Evolutionary conservation across 352 stramenopile species (phyloP).

Genomic region (Globisporangium apiculatum): DNA sequence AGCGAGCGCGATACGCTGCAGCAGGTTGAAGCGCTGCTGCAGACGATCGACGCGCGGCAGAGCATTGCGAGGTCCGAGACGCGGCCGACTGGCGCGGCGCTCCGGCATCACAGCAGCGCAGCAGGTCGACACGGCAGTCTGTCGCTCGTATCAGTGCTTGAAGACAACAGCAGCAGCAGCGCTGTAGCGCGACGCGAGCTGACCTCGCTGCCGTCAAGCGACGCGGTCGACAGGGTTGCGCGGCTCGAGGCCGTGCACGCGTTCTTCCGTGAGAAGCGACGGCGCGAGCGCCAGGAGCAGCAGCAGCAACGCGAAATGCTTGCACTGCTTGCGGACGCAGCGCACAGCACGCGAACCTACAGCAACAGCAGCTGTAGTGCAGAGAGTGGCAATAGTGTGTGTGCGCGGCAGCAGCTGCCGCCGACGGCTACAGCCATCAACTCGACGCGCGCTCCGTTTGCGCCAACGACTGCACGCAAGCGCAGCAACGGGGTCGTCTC

Average conservation of each 20-base stretch:
- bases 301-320: constrained; percentile 17
- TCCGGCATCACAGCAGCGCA: neutral
- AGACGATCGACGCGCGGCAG: constrained; percentile 23
- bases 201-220: neutral
- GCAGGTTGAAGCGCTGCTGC: constrained; percentile 37
- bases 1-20: constrained; percentile 38
- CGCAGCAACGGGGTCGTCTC: constrained; percentile 16
- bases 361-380: neutral
- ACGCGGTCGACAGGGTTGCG: constrained; percentile 5
- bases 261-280: constrained; percentile 41
- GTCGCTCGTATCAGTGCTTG: neutral
- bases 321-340: constrained; percentile 1
- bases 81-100: neutral
- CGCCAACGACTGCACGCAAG: constrained; percentile 5
- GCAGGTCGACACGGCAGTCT: constrained; percentile 1
- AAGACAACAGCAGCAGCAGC: neutral
- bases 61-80: neutral
- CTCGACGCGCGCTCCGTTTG: neutral
- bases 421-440: neutral
- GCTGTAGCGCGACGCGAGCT: neutral
- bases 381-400: neutral
- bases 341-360: neutral
- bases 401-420: neutral
- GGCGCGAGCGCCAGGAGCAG: constrained; percentile 30
- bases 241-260: constrained; percentile 25